Percentiles rank a stretch among this genome's conserved stretches.
phyloP scores from a whole-genome alignment of 2,329 filamentous ascomycete species.

The Mycosphaerella sp. region DNA sequence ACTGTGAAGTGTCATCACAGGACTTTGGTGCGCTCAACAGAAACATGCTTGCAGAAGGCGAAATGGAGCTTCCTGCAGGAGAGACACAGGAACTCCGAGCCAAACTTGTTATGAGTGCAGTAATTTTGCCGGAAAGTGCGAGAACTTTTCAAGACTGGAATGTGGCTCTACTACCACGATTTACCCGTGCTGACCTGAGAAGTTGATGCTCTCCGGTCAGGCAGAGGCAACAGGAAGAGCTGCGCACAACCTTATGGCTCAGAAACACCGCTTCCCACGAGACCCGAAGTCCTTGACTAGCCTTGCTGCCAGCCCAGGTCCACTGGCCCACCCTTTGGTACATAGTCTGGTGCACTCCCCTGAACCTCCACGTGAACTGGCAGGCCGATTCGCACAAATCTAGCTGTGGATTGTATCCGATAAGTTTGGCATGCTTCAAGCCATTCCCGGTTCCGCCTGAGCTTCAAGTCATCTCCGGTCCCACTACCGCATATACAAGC shows the following conservation, averaged over 20 bases:
- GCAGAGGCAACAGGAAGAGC: not conserved
- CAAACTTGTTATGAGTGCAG: constrained; percentile 32
- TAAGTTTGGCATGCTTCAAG: too few species aligned
- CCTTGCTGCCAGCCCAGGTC: too few species aligned
- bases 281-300: too few species aligned
- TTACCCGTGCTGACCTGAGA: constrained; percentile 13
- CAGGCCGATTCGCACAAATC: too few species aligned
- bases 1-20: constrained; percentile 10
- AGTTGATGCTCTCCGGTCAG: not conserved
- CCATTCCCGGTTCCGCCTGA: too few species aligned
- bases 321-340: too few species aligned
- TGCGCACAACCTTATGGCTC: not conserved
- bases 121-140: constrained; percentile 24
- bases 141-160: constrained; percentile 22
- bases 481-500: too few species aligned
- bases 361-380: too few species aligned
- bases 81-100: constrained; percentile 39
- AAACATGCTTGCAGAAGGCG: constrained; percentile 25
- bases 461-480: too few species aligned
- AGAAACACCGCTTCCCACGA: too few species aligned
- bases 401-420: too few species aligned
- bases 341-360: too few species aligned
- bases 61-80: constrained; percentile 24
- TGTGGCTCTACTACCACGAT: constrained; percentile 21
- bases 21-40: constrained; percentile 14